Base-by-base conservation (phyloP, 805 yeast species). In the Candida patagonica region DNA sequence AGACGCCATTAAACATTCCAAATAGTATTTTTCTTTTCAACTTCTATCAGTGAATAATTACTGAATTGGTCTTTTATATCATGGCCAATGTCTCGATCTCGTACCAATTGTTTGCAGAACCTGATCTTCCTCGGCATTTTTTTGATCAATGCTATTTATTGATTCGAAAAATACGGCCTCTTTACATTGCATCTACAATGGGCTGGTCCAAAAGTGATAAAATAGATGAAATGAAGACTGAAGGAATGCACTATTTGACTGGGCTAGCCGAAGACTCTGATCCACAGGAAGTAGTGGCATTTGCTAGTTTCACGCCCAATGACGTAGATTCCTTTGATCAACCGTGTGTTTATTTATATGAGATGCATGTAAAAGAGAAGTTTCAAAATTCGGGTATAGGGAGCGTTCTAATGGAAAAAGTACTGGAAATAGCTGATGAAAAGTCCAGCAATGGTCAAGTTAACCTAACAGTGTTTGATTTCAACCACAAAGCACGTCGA, bases 181-280 rank as follows among this genome's bases (percentile, higher is more conserved):
- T 54, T 40, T 56, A 56, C 42, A 33, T 39, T 12, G 50, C 43
- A 12, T 39, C 53, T 5, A 51, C 53, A 2, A 45, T 49, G 38
- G 49, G 50, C 15, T 56, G 61, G 61, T 25, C 36, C 24, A 37
- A 42, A n/a, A 27, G 15, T 5, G 42, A 19, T 30, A 56, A 56
- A 39, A 31, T 37, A 16, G 41, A 20, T 8, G 61, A 56, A 42
- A 49, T 56, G 56, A 16, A 17, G 24, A 37, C 42, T 12, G 41
- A 39, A 4, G 43, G 39, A 5, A 43, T 56, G 41, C 22, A 17
- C 10, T 56, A 46, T 31, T 26, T 42, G 16, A 26, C 50, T 9
- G 43, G 26, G 7, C 13, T 21, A 4, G 37, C 32, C 1, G 10
- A 10, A 1, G n/a, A 16, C 12, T 4, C 15, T 4, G 31, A 20